Base-by-base conservation (phyloP, 2,329 filamentous ascomycete genomes). In the Sporothrix globosa region DNA sequence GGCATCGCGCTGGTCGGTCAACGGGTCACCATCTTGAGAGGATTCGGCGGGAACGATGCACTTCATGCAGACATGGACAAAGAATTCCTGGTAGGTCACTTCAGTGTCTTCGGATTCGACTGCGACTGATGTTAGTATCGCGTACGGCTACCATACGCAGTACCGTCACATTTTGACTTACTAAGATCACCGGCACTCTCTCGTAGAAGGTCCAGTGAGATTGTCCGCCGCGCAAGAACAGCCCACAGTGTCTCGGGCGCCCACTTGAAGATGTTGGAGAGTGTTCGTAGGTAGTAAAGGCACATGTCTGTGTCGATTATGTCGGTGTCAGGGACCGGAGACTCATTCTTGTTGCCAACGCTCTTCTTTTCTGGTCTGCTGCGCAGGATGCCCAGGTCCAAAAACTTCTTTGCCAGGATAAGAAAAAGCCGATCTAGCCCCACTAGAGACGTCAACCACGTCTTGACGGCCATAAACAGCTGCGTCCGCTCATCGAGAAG, bases 301-400 rank as follows among this genome's bases (percentile, higher is more conserved):
- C 90, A 92, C 70, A 93, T 85, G 72, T 91, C 90, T 9, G 93
- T 83, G 74, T 96, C 91, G 73, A 93, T 88, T 7, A 88, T 84
- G 58, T 82, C 3, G 80, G 81, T 71, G 87, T 27, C 74, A 66
- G 21, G 74, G 72, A 73, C 71, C 3, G 75, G 70, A 44, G 70
- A 74, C 24, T 44, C 53, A 24, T 41, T 2, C 19, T 30, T 14
- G 13, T 21, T 48, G 41, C n/a, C 52, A n/a, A 13, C 21, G 21
- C 39, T n/a, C 3, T 9, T 44, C 48, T 30, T 44, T 7, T 39
- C 11, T 14, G 21, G 78, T 68, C 80, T 21, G 50, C 48, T 24
- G 4, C 72, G 68, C 24, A 90, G 79, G 73, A 90, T 89, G 4
- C 80, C 78, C 48, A 91, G 81, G 19, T 83, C 81, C 0, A 84